Conservation (phyloP, 148 eudicot genomes). For the Polygonum aviculare region DNA sequence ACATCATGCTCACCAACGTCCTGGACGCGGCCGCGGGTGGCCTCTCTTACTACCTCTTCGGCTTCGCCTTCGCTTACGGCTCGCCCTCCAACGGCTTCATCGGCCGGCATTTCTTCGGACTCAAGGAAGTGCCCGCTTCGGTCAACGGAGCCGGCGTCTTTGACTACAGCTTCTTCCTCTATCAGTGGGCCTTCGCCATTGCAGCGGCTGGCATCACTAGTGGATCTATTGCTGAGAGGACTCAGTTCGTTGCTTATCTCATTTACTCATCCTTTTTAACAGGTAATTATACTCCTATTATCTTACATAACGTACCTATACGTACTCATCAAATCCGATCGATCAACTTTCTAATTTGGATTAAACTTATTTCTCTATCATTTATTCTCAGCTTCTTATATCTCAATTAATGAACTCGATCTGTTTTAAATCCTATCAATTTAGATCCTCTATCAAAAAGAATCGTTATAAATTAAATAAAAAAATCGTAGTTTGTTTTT, state of each 20-base stretch:
- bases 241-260: constrained; percentile 32
- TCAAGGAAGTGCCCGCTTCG: constrained; percentile 11
- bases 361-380: not conserved
- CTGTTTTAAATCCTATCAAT: no score
- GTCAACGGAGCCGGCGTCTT: not conserved
- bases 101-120: constrained; percentile 27
- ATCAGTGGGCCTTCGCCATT: constrained; percentile 37
- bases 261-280: constrained; percentile 31
- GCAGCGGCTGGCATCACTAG: constrained; percentile 34
- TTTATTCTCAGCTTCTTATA: not conserved
- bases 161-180: constrained; percentile 29
- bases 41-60: constrained; percentile 32
- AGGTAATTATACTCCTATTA: not conserved
- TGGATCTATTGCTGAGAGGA: constrained; percentile 35
- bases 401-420: no score
- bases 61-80: constrained; percentile 31
- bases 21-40: constrained; percentile 54
- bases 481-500: no score
- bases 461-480: no score
- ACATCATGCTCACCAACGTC: constrained; percentile 54
- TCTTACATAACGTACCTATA: no score
- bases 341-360: not conserved
- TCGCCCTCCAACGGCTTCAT: constrained; percentile 26
- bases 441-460: no score
- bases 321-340: not conserved